Evolutionary conservation across 2,329 filamentous ascomycete genomes (phyloP).

Genomic region (Alternaria alternata): DNA sequence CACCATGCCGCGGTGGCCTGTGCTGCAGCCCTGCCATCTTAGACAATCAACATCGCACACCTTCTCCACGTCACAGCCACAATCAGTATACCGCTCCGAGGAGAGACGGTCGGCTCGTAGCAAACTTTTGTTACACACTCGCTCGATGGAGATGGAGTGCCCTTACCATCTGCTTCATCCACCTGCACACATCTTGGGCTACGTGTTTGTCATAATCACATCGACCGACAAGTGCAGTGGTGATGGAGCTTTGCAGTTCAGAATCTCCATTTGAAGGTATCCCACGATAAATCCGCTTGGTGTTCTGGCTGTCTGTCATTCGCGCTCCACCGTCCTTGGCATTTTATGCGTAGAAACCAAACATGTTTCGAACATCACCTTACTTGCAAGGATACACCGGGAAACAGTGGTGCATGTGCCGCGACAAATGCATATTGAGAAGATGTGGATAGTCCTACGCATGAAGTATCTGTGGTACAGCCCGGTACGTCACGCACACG

Average conservation of each 20-base stretch:
- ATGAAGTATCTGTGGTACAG: conserved; percentile 30
- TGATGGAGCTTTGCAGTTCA: too few relatives aligned
- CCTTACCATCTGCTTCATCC: neutral
- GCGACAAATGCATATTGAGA: neutral
- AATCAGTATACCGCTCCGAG: neutral
- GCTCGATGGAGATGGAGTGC: too few relatives aligned
- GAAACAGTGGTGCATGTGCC: conserved; percentile 2
- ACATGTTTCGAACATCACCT: conserved; percentile 39
- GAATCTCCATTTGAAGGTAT: rapidly evolving
- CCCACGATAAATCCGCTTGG: neutral
- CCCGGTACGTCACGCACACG: conserved; percentile 22
- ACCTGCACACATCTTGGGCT: neutral
- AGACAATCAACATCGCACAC: conserved; percentile 5
- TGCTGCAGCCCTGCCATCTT: conserved; percentile 36
- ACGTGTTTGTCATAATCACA: neutral
- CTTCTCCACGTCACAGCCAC: neutral
- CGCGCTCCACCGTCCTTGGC: conserved; percentile 1
- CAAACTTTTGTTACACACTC: neutral
- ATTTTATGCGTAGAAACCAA: conserved; percentile 29
- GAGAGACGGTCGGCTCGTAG: neutral
- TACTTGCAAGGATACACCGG: conserved; percentile 17
- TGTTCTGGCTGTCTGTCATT: neutral
- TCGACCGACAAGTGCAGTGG: neutral
- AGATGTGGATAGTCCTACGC: conserved; percentile 9
- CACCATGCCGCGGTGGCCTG: conserved; percentile 33